Percentiles rank a stretch among this genome's conserved stretches.
phyloP scores from a whole-genome alignment of 1,139 yeast genomes.

The Yamadazyma trypodendri region DNA sequence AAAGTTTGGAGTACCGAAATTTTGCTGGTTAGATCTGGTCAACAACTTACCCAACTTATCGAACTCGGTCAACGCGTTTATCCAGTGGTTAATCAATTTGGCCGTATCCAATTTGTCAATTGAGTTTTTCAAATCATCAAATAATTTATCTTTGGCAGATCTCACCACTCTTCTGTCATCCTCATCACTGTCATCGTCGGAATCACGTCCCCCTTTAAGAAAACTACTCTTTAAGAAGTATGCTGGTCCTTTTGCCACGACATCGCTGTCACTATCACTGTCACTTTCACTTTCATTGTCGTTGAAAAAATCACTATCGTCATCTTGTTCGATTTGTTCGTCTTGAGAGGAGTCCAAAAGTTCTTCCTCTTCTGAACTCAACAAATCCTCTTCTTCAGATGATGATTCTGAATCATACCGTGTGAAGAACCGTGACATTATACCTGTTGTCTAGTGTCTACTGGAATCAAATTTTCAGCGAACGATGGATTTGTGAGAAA shows the following conservation, averaged over 20 bases:
- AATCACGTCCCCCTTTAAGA: conserved; percentile 45
- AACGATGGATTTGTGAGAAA: conserved; percentile 11
- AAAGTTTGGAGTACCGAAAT: conserved; percentile 65
- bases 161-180: conserved; percentile 83
- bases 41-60: conserved; percentile 71
- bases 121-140: conserved; percentile 77
- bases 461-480: conserved; percentile 12
- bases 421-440: conserved; percentile 77
- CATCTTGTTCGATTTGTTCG: conserved; percentile 42
- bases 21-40: conserved; percentile 73
- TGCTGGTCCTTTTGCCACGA: conserved; percentile 48
- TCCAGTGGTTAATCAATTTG: conserved; percentile 78
- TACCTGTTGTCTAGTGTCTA: not conserved
- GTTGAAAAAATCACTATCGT: conserved; percentile 22
- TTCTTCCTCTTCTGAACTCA: conserved; percentile 65
- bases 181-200: conserved; percentile 59
- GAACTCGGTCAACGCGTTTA: conserved; percentile 69
- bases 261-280: conserved; percentile 41
- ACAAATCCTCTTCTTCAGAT: conserved; percentile 72
- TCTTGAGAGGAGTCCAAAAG: conserved; percentile 45
- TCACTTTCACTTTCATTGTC: conserved; percentile 41
- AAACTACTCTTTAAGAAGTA: conserved; percentile 58
- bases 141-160: conserved; percentile 87
- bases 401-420: conserved; percentile 65
- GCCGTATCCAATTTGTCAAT: conserved; percentile 71